Evolutionary conservation across 192 early-diverging fungal genomes (phyloP).

Genomic region (Entomortierella beljakovae): DNA sequence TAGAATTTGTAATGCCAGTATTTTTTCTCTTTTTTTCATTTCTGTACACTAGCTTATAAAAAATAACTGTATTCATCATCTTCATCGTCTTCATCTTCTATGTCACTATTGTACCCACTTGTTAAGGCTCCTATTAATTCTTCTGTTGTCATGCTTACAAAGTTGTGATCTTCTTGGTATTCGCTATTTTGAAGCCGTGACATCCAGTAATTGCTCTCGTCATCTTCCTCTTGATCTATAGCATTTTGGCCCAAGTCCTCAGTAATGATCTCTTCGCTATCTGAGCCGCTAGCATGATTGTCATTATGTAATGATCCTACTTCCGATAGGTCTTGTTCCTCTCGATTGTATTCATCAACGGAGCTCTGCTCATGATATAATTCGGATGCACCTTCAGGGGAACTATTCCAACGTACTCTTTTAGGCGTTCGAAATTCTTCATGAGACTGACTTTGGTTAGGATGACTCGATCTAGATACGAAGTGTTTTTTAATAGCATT

Average conservation of each 20-base stretch:
- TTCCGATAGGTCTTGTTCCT: neutral
- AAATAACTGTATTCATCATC: constrained; percentile 8
- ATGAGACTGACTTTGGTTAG: neutral
- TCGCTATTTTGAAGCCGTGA: constrained; percentile 44
- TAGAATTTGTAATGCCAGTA: neutral
- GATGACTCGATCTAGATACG: neutral
- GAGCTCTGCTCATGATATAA: neutral
- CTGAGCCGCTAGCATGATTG: too few species aligned
- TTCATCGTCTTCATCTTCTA: constrained; percentile 41
- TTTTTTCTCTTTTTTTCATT: too few species aligned
- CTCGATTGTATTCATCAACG: neutral
- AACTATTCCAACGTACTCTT: neutral
- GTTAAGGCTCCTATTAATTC: constrained; percentile 46
- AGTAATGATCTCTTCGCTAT: neutral
- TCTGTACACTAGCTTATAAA: neutral
- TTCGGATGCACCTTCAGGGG: neutral
- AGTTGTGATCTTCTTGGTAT: constrained; percentile 39
- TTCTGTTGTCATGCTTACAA: constrained; percentile 51
- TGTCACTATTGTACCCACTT: constrained; percentile 36
- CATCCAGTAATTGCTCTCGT: constrained; percentile 43
- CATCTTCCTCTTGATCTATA: constrained; percentile 11
- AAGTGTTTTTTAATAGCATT: neutral
- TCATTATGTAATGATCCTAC: neutral
- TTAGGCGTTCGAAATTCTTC: neutral
- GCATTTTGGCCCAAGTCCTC: neutral